A percentile compares a stretch with the other conserved stretches of the same genome.
Conservation (phyloP, 1,284 basidiomycete species). For the Pseudozyma thailandica region DNA sequence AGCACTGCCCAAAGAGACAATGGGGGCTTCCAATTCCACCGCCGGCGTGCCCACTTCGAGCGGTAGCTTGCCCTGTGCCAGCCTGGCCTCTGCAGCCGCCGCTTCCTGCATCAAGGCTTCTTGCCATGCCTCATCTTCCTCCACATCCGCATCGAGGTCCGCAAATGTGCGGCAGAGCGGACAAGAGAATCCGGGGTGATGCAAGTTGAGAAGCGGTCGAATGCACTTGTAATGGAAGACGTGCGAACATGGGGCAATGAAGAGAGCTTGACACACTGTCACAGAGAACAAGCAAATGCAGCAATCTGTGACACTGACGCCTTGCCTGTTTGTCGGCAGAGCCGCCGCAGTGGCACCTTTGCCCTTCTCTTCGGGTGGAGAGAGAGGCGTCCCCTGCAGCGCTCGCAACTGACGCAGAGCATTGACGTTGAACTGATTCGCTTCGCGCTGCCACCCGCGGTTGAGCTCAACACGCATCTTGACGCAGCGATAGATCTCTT, state of each 20-base stretch:
- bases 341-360: conserved; percentile 13
- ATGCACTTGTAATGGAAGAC: conserved; percentile 99
- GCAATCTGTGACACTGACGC: conserved; percentile 64
- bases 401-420: conserved; percentile 83
- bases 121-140: conserved; percentile 70
- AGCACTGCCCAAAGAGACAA: conserved; percentile 17
- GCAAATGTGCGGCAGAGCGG: conserved; percentile 86
- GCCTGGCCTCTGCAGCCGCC: conserved; percentile 29
- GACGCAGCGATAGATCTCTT: conserved; percentile 97
- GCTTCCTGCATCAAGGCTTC: conserved; percentile 55
- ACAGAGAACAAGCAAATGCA: conserved; percentile 80
- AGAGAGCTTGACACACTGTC: conserved; percentile 92
- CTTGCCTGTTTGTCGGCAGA: conserved; percentile 54
- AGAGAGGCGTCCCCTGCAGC: conserved; percentile 71
- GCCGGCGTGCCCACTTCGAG: conserved; percentile 45
- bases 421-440: conserved; percentile 91
- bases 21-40: conserved; percentile 45
- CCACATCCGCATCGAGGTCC: conserved; percentile 94
- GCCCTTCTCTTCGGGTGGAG: conserved; percentile 30
- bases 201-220: conserved; percentile 82
- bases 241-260: conserved; percentile 87
- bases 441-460: conserved; percentile 82
- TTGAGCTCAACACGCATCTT: conserved; percentile 92
- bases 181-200: conserved; percentile 93
- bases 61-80: conserved; percentile 43